Evolutionary conservation across 192 early-diverging fungal genomes (phyloP), one percentile per base, ranked within the genome.

Genomic region (Oehlia diaphana): DNA sequence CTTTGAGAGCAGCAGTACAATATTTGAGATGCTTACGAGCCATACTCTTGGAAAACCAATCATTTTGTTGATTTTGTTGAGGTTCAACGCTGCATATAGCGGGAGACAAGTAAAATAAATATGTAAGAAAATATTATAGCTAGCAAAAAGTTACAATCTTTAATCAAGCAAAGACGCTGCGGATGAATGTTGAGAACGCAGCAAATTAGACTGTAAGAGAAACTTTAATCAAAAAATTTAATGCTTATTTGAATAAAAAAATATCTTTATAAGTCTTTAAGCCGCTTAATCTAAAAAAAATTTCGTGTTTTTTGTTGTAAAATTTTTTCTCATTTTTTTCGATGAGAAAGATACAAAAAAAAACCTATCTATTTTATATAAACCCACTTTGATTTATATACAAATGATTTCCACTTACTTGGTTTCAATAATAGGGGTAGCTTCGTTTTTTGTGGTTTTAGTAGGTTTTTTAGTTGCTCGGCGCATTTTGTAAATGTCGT

Each of bases 11-110:
- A 19, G 92, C 90, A 13, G 81, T 84, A 83, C 93, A 93, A 82
- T 92, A 95, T 81, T 96, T 97, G 71, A 93, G 84, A 83, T 98
- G 95, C 63, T 95, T 94, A 73, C 90, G 90, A 63, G 91, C 88
- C 88, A 95, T 92, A 28, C 82, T 78, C 5, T 86, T 81, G 39
- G 83, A 85, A 13, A 83, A 77, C 76, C 76, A 68, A 42, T 68
- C 62, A 35, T 31, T 50, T 68, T 62, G 73, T n/a, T 37, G 66
- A 68, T 37, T 68, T 13, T 68, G 28, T 31, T 35, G 14, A 16
- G n/a, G 66, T 31, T 35, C 37, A 68, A 31, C 14, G 4, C 28
- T 68, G 14, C 16, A 28, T 33, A 9, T n/a, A 28, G 26, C 37
- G 26, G 13, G 1, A 31, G 31, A 31, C 31, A 31, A 31, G 31